A percentile compares a stretch with the other conserved stretches of the same genome.
Conservation (phyloP, 1,284 basidiomycete genomes). For the Schizophyllum commune region DNA sequence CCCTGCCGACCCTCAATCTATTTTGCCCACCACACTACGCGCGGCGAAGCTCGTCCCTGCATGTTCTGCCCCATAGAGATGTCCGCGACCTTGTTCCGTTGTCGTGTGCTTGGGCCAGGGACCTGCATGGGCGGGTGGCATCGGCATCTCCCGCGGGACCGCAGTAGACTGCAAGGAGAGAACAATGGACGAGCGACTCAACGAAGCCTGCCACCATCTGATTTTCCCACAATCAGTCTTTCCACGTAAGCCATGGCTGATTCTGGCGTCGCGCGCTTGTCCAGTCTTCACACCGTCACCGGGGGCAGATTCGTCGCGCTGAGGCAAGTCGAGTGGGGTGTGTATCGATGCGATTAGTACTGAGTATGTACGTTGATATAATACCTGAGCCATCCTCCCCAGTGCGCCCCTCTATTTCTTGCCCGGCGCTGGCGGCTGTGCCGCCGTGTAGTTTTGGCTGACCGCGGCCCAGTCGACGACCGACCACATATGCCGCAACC, state of each 20-base stretch:
- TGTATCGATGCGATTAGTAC: background rate
- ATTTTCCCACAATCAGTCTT: background rate
- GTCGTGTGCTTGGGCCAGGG: background rate
- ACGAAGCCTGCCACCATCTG: background rate
- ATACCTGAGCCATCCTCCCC: background rate
- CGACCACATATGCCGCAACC: constrained; percentile 85
- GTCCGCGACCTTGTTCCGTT: background rate
- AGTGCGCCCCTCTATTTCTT: background rate
- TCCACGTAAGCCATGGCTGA: background rate
- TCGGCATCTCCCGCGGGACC: background rate
- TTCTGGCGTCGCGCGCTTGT: background rate
- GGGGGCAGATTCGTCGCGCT: background rate
- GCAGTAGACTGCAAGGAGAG: background rate
- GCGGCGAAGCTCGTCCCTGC: background rate
- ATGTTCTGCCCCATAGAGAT: background rate
- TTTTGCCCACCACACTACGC: too few relatives aligned
- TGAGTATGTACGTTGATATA: background rate
- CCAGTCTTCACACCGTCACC: background rate
- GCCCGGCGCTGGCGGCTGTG: too few relatives aligned
- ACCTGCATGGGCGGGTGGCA: background rate
- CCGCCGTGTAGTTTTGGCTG: constrained; percentile 17
- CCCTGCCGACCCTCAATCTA: too few relatives aligned
- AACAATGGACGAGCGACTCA: background rate
- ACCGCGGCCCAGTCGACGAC: constrained; percentile 83
- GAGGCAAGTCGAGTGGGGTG: background rate